These are phyloP conservation scores for Coemansia sp. DNA, from an alignment of 192 early-diverging fungal genomes.

Conservation along the genomic window DNA sequence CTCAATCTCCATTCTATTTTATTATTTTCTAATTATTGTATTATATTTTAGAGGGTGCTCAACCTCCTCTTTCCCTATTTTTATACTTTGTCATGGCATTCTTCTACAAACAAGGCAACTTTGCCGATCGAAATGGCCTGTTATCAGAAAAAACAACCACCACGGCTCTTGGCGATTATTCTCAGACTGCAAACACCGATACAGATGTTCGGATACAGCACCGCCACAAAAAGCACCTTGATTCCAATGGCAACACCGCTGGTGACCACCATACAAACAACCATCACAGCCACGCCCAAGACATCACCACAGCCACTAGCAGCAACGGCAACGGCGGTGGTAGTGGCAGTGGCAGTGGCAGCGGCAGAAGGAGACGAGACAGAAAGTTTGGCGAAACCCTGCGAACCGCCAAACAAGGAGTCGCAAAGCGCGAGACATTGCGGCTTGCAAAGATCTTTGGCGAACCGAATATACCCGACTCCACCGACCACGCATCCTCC, in stretches of 20 bases:
- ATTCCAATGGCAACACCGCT: not conserved
- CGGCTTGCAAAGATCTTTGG: slow-evolving; percentile 37
- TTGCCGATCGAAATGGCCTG: slow-evolving; percentile 19
- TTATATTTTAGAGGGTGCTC: too few species aligned
- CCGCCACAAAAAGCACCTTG: not conserved
- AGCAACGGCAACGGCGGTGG: not conserved
- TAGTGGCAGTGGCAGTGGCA: not conserved
- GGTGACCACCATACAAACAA: slow-evolving; percentile 3
- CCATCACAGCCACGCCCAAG: not conserved
- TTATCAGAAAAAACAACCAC: not conserved
- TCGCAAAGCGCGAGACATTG: slow-evolving; percentile 17
- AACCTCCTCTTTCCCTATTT: not conserved
- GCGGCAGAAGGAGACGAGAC: slow-evolving; percentile 13
- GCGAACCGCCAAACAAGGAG: slow-evolving; percentile 12
- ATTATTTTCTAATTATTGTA: too few species aligned
- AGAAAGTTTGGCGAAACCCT: slow-evolving; percentile 26
- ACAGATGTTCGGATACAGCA: not conserved
- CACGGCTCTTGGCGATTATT: not conserved
- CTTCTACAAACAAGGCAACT: slow-evolving; percentile 44
- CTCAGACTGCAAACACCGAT: not conserved
- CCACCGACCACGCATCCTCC: not conserved
- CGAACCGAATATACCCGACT: slow-evolving; percentile 8
- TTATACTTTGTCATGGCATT: slow-evolving; percentile 41
- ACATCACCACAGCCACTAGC: slow-evolving; percentile 2
- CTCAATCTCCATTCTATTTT: too few species aligned